Percentiles rank a stretch among this genome's conserved stretches.
Evolutionary conservation across 2,329 filamentous ascomycete genomes (phyloP).

Genomic region (Thelonectria blattea): DNA sequence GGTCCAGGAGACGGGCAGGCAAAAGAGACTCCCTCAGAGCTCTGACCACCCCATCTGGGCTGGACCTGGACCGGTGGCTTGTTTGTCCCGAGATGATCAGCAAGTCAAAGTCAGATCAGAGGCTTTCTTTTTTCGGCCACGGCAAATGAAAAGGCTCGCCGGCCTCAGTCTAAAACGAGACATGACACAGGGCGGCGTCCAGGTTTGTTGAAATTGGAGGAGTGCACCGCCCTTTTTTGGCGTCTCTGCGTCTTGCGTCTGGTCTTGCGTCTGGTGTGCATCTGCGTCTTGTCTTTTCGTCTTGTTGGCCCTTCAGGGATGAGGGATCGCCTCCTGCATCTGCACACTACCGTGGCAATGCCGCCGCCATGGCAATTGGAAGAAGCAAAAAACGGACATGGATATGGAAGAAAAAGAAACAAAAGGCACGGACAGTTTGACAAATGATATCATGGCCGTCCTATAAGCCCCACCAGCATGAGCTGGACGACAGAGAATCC

Average conservation of each 20-base stretch:
- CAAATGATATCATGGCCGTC: slow-evolving; percentile 10
- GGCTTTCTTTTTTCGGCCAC: neutral
- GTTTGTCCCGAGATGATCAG: too few species aligned
- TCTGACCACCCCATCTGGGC: neutral
- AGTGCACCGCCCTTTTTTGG: neutral
- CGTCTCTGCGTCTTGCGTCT: too few species aligned
- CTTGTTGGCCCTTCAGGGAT: neutral
- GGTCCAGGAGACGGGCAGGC: neutral
- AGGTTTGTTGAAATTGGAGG: neutral
- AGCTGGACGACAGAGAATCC: too few species aligned
- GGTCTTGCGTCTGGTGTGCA: too few species aligned
- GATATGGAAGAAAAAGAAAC: neutral
- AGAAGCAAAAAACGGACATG: neutral
- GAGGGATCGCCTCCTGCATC: neutral
- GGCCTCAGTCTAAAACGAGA: neutral
- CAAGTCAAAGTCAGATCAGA: too few species aligned
- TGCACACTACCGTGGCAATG: neutral
- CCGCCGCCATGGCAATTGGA: neutral
- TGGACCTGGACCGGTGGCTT: too few species aligned
- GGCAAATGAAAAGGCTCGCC: neutral
- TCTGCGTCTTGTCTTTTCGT: neutral
- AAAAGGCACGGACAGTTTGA: neutral
- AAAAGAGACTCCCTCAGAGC: neutral
- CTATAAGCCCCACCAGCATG: neutral
- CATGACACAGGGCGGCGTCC: slow-evolving; percentile 5